Percentiles rank a stretch among this genome's conserved stretches.
These are phyloP conservation scores for Stagonosporopsis cucurbitacearum DNA, from an alignment of 2,329 filamentous ascomycete species.

Conservation along the genomic window DNA sequence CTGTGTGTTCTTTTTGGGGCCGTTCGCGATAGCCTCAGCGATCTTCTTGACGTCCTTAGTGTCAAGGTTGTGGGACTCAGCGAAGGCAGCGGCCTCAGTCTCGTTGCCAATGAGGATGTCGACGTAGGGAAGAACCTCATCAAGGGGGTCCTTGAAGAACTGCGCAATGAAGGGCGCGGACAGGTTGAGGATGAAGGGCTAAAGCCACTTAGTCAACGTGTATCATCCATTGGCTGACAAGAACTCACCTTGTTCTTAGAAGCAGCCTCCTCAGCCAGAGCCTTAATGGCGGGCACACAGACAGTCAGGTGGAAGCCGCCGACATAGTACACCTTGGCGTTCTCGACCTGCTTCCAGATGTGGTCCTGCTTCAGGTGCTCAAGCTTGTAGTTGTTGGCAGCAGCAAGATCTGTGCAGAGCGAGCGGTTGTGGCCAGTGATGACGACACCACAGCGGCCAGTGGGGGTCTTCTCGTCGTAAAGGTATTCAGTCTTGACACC, in stretches of 20 bases:
- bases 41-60: constrained; percentile 83
- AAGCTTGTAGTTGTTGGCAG: constrained; percentile 95
- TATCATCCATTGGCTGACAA: neutral
- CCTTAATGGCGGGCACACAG: constrained; percentile 86
- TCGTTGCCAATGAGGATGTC: constrained; percentile 98
- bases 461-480: constrained; percentile 81
- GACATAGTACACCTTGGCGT: constrained; percentile 87
- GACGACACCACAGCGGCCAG: constrained; percentile 92
- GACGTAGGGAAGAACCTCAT: constrained; percentile 86
- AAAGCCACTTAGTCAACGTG: constrained; percentile 10
- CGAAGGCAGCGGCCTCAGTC: constrained; percentile 88
- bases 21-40: constrained; percentile 80
- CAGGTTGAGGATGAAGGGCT: constrained; percentile 84
- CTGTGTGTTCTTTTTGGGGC: constrained; percentile 90
- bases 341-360: constrained; percentile 91
- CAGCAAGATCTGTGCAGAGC: constrained; percentile 93
- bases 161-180: constrained; percentile 95
- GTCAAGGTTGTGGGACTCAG: constrained; percentile 76
- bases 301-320: constrained; percentile 98
- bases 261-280: constrained; percentile 88
- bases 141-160: constrained; percentile 97
- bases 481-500: constrained; percentile 95
- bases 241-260: constrained; percentile 76
- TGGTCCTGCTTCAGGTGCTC: constrained; percentile 90
- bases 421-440: constrained; percentile 96